Base-by-base conservation (phyloP, 139 green algal species). In the Gonium pectorale region DNA sequence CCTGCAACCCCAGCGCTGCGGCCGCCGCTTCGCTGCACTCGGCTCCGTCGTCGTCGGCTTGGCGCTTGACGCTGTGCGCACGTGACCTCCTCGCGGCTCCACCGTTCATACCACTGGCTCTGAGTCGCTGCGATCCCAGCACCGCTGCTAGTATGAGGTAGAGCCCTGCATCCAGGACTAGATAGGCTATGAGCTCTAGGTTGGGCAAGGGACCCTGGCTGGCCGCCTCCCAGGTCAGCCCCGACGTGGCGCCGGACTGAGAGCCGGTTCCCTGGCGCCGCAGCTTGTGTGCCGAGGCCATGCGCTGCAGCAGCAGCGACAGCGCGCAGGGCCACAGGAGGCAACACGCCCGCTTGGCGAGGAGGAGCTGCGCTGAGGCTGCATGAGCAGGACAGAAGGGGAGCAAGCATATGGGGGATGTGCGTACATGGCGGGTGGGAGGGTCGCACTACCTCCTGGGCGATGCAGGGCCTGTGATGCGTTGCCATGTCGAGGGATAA, bases 311-410 rank as follows among this genome's bases (percentile, higher is more conserved):
- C 38, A 66, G 31, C 26, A 37, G 24, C 11, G 37, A 44, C 29
- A 81, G 38, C 35, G 73, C 54, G 2, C 21, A 40, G 37, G 73
- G 73, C 73, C 73, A 81, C 27, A 81, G n/a, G 37, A 81, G 73
- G 73, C 73, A 81, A 6, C 22, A 31, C 26, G 7, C 24, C 27
- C 73, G 52, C 13, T 37, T 41, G 46, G 19, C 37, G 27, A 2
- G 6, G 3, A 81, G 37, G 15, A 81, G 54, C 35, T 81, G 54
- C 26, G 33, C 22, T 22, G 72, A 51, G 37, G 51, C 72, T 80
- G 72, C n/a, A n/a, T n/a, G n/a, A n/a, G n/a, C n/a, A n/a, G n/a
- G n/a, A n/a, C n/a, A n/a, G n/a, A n/a, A n/a, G n/a, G n/a, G n/a
- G n/a, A n/a, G n/a, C n/a, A n/a, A n/a, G n/a, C n/a, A n/a, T n/a